Percentiles rank a stretch among this genome's conserved stretches.
phyloP scores from a whole-genome alignment of 345 rosid species.

The Erucastrum elatum region DNA sequence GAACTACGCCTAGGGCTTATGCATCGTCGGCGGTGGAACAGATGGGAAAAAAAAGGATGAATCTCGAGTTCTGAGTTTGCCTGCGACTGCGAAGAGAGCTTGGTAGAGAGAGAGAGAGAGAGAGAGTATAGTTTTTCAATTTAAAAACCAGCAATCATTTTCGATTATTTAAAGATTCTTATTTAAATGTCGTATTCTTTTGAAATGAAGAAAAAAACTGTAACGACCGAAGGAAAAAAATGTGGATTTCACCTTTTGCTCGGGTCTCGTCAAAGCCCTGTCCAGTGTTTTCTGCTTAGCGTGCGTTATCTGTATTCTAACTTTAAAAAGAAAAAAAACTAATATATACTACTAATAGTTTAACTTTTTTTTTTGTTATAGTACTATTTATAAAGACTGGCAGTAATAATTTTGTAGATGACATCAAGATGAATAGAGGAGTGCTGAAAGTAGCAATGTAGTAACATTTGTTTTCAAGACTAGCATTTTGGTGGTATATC shows the following conservation, averaged over 20 bases:
- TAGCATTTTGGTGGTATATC: not conserved
- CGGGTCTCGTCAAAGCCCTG: conserved; percentile 21
- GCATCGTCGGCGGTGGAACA: not conserved
- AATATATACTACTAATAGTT: too few species aligned
- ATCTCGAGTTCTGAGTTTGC: conserved; percentile 27
- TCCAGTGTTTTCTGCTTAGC: conserved; percentile 4
- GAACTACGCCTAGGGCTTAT: not conserved
- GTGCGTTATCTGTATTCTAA: not conserved
- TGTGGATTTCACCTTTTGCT: conserved; percentile 3
- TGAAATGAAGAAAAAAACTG: not conserved
- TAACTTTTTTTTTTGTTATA: not conserved
- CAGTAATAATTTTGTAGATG: conserved; percentile 17
- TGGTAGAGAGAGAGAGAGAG: not conserved
- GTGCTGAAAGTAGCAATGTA: not conserved
- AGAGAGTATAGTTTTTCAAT: conserved; percentile 1
- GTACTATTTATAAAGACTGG: not conserved
- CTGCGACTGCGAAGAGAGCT: conserved; percentile 1
- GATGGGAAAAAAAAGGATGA: not conserved
- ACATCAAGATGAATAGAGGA: not conserved
- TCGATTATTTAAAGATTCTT: too few species aligned
- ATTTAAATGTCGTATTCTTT: too few species aligned
- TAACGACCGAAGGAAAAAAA: not conserved
- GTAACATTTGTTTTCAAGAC: not conserved
- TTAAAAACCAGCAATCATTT: too few species aligned
- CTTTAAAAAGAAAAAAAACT: not conserved